A percentile compares a stretch with the other conserved stretches of the same genome.
phyloP scores from a whole-genome alignment of 148 eudicot genomes.

The Fallopia convolvulus region DNA sequence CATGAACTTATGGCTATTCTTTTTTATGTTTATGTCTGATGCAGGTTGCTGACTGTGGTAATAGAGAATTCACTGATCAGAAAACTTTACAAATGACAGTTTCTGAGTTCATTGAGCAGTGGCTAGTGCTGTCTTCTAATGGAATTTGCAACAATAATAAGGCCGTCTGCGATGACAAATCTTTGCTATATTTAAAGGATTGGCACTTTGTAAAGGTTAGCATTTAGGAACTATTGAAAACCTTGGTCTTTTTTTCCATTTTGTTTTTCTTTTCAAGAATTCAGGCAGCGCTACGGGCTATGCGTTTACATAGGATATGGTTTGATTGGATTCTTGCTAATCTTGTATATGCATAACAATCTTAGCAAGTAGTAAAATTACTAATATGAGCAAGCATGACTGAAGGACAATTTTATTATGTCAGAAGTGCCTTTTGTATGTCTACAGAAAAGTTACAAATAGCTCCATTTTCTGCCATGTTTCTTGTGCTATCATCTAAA shows the following conservation, averaged over 20 bases:
- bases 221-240: neutral
- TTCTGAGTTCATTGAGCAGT: slow-evolving; percentile 60
- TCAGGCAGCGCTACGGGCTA: neutral
- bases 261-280: neutral
- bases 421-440: neutral
- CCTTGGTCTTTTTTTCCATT: neutral
- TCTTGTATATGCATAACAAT: neutral
- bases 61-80: slow-evolving; percentile 71
- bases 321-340: neutral
- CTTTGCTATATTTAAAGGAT: slow-evolving; percentile 77
- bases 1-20: neutral
- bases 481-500: neutral
- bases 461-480: neutral
- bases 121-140: slow-evolving; percentile 31
- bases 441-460: neutral
- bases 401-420: neutral
- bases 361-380: neutral
- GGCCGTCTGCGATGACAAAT: slow-evolving; percentile 21
- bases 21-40: slow-evolving; percentile 8
- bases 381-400: neutral
- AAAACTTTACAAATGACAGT: slow-evolving; percentile 70
- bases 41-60: slow-evolving; percentile 81
- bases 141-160: slow-evolving; percentile 15
- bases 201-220: slow-evolving; percentile 90
- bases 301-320: neutral